These are phyloP conservation scores for Globisporangium paroecandrum DNA, from an alignment of 352 stramenopile genomes.

Conservation along the genomic window DNA sequence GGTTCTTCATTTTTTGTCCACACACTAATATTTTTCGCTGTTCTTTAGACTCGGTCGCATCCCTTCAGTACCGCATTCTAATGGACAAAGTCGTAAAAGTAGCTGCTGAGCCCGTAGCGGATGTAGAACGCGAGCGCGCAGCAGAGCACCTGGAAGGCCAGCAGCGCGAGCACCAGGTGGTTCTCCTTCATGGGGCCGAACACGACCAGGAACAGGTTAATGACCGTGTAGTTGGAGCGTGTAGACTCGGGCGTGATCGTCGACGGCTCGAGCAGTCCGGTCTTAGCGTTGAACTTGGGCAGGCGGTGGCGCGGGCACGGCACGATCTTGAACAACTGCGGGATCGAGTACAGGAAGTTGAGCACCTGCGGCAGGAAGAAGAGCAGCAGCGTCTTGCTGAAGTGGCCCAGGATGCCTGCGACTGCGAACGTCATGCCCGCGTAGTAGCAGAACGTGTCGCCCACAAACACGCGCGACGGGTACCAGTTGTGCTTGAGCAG, in stretches of 20 bases:
- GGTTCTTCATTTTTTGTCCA: background rate
- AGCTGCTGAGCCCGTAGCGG: constrained; percentile 79
- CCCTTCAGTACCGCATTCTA: constrained; percentile 27
- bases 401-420: constrained; percentile 95
- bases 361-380: constrained; percentile 98
- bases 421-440: constrained; percentile 98
- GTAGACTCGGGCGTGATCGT: constrained; percentile 86
- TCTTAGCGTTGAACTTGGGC: constrained; percentile 92
- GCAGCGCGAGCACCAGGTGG: constrained; percentile 55
- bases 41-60: background rate
- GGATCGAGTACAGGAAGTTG: constrained; percentile 98
- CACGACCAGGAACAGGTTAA: constrained; percentile 84
- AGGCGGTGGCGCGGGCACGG: constrained; percentile 97
- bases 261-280: constrained; percentile 90
- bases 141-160: constrained; percentile 74
- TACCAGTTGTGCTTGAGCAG: constrained; percentile 98
- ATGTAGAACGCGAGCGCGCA: constrained; percentile 80
- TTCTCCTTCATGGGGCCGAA: constrained; percentile 84
- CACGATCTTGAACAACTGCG: constrained; percentile 97
- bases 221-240: constrained; percentile 85
- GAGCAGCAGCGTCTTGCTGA: constrained; percentile 97
- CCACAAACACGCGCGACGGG: constrained; percentile 96
- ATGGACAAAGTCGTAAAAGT: constrained; percentile 87
- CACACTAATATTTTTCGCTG: background rate
- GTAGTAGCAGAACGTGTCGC: constrained; percentile 99